Evolutionary conservation across 225 moss, liverwort and hornwort genomes (phyloP).

Genomic region (Ulota crispa): DNA sequence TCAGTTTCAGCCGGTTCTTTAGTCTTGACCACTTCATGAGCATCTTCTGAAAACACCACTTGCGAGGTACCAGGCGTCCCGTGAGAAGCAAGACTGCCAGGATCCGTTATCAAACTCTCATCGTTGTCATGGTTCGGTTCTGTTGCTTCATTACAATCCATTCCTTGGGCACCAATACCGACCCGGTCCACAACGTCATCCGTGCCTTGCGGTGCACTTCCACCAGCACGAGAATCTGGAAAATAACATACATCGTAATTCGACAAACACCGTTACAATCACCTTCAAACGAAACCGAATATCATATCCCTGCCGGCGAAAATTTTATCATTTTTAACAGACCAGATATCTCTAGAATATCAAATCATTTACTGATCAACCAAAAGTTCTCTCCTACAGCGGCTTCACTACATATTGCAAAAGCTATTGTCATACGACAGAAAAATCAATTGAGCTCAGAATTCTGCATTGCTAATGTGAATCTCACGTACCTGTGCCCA

Average conservation of each 20-base stretch:
- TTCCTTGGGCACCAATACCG: not conserved
- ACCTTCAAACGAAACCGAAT: not conserved
- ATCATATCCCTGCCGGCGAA: constrained; percentile 1
- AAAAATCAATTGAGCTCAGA: not conserved
- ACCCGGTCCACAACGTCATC: constrained; percentile 14
- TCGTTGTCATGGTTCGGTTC: not conserved
- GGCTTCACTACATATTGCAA: not conserved
- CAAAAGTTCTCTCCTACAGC: not conserved
- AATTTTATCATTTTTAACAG: not conserved
- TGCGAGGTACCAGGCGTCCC: constrained; percentile 5
- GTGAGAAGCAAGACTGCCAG: constrained; percentile 10
- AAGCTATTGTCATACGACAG: not conserved
- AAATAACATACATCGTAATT: not conserved
- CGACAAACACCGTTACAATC: not conserved
- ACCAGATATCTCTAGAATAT: not conserved
- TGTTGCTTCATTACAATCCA: not conserved
- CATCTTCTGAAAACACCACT: constrained; percentile 13
- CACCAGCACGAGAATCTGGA: constrained; percentile 31
- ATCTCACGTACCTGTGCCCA: constrained; percentile 20
- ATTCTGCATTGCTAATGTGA: not conserved
- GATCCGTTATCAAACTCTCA: constrained; percentile 21
- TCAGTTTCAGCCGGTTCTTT: constrained; percentile 1
- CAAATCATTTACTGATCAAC: not conserved
- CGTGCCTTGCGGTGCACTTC: not conserved
- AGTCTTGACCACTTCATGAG: not conserved